These are phyloP conservation scores for Cucurbita ficifolia DNA, from an alignment of 306 rosid genomes.

Conservation along the genomic window DNA sequence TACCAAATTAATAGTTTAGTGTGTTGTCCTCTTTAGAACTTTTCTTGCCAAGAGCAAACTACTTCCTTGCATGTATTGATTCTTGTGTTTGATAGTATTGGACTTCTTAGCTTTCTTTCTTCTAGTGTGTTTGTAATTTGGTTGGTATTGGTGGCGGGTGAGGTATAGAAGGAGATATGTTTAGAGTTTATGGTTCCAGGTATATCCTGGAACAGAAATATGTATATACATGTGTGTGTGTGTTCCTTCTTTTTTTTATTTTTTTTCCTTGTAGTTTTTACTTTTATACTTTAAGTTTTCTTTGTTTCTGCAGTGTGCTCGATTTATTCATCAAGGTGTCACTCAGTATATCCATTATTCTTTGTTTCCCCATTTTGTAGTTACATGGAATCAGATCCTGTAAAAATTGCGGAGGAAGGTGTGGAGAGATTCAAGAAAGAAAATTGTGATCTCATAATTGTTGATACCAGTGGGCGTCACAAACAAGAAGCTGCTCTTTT, in stretches of 20 bases:
- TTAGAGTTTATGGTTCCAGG: background rate
- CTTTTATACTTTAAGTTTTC: background rate
- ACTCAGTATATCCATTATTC: slow-evolving; percentile 6
- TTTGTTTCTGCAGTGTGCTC: background rate
- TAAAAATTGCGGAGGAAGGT: slow-evolving; percentile 69
- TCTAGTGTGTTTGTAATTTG: background rate
- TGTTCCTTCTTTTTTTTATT: background rate
- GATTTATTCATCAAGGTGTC: background rate
- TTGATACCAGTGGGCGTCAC: slow-evolving; percentile 86
- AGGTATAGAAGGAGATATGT: background rate
- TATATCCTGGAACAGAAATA: background rate
- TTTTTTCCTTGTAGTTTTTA: background rate
- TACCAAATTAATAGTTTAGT: background rate
- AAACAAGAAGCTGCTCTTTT: slow-evolving; percentile 79
- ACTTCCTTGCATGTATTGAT: background rate
- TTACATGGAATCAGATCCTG: slow-evolving; percentile 70
- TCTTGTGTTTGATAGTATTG: background rate
- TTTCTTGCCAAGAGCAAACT: background rate
- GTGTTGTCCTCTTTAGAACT: background rate
- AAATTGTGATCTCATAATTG: slow-evolving; percentile 69
- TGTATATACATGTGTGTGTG: background rate
- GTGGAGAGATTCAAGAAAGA: slow-evolving; percentile 74
- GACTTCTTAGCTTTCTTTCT: background rate
- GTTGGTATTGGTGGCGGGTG: background rate
- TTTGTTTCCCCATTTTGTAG: slow-evolving; percentile 22